Conservation (phyloP, 2,329 filamentous ascomycete species). For the Drechslera avenae region DNA sequence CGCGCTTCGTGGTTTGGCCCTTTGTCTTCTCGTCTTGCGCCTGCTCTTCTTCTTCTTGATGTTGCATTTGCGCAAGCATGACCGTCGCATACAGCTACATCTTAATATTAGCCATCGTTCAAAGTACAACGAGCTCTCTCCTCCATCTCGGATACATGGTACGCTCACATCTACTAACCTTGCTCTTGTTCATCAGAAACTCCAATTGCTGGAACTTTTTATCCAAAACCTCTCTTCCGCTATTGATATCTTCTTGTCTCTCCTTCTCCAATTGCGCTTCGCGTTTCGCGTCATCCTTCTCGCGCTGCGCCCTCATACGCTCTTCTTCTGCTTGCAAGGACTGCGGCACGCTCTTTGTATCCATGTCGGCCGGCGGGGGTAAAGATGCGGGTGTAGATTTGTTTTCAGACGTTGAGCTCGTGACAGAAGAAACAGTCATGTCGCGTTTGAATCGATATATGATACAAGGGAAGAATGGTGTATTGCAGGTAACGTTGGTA, state of each 20-base stretch:
- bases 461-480: neutral
- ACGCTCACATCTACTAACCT: slow-evolving; percentile 32
- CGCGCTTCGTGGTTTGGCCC: slow-evolving; percentile 53
- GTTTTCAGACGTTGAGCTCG: slow-evolving; percentile 27
- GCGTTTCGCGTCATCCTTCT: slow-evolving; percentile 53
- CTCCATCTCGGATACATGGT: too few relatives aligned
- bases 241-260: slow-evolving; percentile 54
- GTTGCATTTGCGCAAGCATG: slow-evolving; percentile 60
- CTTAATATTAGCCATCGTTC: slow-evolving; percentile 4
- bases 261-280: slow-evolving; percentile 52
- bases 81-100: slow-evolving; percentile 55
- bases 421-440: slow-evolving; percentile 34
- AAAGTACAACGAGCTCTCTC: too few relatives aligned
- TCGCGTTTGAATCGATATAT: neutral
- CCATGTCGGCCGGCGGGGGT: slow-evolving; percentile 39
- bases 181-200: slow-evolving; percentile 59
- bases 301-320: slow-evolving; percentile 50
- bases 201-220: slow-evolving; percentile 59
- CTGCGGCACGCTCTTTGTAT: slow-evolving; percentile 40
- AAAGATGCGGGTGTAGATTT: slow-evolving; percentile 44
- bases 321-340: slow-evolving; percentile 55
- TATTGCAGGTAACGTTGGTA: neutral
- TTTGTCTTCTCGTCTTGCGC: slow-evolving; percentile 53
- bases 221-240: slow-evolving; percentile 53
- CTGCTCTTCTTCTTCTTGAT: slow-evolving; percentile 56